These are phyloP conservation scores for Wolfiporia cocos DNA, from an alignment of 1,284 basidiomycete genomes.

Conservation along the genomic window DNA sequence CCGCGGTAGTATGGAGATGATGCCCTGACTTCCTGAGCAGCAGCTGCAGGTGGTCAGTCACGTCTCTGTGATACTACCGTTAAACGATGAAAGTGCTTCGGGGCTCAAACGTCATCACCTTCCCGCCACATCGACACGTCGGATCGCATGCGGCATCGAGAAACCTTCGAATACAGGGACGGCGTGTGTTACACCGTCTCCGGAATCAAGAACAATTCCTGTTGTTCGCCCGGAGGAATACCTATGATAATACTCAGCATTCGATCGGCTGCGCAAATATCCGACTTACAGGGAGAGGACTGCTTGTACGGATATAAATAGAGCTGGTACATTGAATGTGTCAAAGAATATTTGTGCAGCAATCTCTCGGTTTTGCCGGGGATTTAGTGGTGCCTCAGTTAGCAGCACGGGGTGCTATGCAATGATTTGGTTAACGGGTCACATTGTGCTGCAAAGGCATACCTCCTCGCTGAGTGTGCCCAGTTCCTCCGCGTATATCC, in stretches of 20 bases:
- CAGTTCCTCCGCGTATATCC: constrained; percentile 93
- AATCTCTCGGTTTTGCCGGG: constrained; percentile 88
- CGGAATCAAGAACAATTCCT: constrained; percentile 97
- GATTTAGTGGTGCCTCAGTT: constrained; percentile 94
- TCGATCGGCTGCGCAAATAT: constrained; percentile 6
- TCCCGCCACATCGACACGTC: constrained; percentile 93
- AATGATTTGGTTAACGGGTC: constrained; percentile 1
- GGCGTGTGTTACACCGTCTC: constrained; percentile 98
- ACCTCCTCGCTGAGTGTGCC: constrained; percentile 96
- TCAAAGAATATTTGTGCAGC: constrained; percentile 99
- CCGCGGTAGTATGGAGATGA: constrained; percentile 94
- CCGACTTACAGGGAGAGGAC: constrained; percentile 84
- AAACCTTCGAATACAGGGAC: constrained; percentile 99
- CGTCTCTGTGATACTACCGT: constrained; percentile 57
- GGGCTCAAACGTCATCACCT: constrained; percentile 41
- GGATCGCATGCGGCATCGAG: constrained; percentile 97
- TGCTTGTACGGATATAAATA: constrained; percentile 97
- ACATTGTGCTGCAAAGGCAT: constrained; percentile 20
- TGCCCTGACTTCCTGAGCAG: constrained; percentile 93
- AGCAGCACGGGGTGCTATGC: constrained; percentile 90
- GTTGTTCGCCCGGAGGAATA: constrained; percentile 99
- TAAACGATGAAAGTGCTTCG: neutral
- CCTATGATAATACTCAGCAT: constrained; percentile 35
- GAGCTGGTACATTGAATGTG: constrained; percentile 97
- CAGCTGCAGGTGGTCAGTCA: constrained; percentile 94